Evolutionary conservation across 2,329 filamentous ascomycete genomes (phyloP), one percentile per base, ranked within the genome.

Genomic region (Zymoseptoria passerinii): DNA sequence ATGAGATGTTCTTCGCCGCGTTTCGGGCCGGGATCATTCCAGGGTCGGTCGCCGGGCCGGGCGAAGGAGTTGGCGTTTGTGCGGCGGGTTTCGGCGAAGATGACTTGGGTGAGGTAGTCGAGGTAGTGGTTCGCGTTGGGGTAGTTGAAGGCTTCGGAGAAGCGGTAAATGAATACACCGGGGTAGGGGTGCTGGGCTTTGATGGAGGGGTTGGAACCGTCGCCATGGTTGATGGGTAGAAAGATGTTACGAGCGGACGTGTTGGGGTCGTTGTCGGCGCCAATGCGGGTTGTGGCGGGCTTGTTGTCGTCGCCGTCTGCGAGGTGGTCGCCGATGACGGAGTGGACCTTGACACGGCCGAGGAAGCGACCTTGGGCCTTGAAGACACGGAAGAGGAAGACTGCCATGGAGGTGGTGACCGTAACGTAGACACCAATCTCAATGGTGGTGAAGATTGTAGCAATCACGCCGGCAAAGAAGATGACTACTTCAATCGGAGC

Each of bases 71-170:
- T 77, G 0, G 84, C 78, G 63, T 88, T 89, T 1, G 90, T 95
- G 29, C 90, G 86, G 44, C 88, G 85, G 2, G 92, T 95, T 60
- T 86, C 76, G 50, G 71, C 67, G 62, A 79, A 77, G n/a, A 78
- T 76, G 6, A 69, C 66, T 3, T 72, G 63, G 10, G 76, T 69
- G 53, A 80, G 70, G 68, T 90, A 83, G 68, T 96, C 91, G 58
- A 96, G 83, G 63, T 95, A 91, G 71, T 90, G 86, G 68, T 90
- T 90, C 19, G 91, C 91, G 67, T 96, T 99, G 60, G 92, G 90
- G 69, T 97, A 99, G 75, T 94, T 95, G 80, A 95, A 96, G 50
- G 92, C 90, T 76, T 97, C 92, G 0, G 88, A 85, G 74, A 96
- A 96, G 50, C 92, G 86, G 77, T 95, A 97, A 69, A 97, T 95